phyloP scores from a whole-genome alignment of 768 basidiomycete species.

The Lentinula aciculospora region DNA sequence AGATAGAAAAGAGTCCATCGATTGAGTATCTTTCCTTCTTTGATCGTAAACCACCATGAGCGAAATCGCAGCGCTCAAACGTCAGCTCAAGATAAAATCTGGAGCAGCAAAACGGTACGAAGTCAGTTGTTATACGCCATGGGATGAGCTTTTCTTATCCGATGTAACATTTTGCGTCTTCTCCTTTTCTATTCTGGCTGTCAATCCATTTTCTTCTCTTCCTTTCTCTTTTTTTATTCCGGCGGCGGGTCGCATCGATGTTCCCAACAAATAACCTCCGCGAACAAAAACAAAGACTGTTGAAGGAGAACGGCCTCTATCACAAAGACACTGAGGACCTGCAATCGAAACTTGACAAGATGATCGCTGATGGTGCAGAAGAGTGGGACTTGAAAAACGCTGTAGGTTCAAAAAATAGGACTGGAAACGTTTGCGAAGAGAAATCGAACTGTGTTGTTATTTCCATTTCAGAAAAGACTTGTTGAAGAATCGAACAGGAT shows the following conservation, averaged over 20 bases:
- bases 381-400: constrained; percentile 76
- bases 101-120: constrained; percentile 60
- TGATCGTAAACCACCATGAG: constrained; percentile 30
- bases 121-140: not conserved
- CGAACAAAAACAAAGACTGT: constrained; percentile 33
- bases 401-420: constrained; percentile 37
- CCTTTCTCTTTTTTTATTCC: not conserved
- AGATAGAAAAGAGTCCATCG: not conserved
- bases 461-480: constrained; percentile 46
- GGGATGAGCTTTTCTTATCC: not conserved
- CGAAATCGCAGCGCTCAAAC: constrained; percentile 42
- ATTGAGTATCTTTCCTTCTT: not conserved
- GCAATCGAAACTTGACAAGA: constrained; percentile 53
- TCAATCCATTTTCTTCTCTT: not conserved
- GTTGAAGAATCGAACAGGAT: constrained; percentile 78
- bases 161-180: not conserved
- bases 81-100: constrained; percentile 76
- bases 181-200: not conserved
- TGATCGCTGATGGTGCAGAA: constrained; percentile 52
- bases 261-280: not conserved
- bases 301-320: constrained; percentile 67
- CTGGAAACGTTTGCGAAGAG: not conserved
- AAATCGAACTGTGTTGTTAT: not conserved
- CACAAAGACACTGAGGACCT: constrained; percentile 57
- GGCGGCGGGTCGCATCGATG: not conserved